phyloP scores from a whole-genome alignment of 2,329 filamentous ascomycete genomes.

The Septoria linicola region DNA sequence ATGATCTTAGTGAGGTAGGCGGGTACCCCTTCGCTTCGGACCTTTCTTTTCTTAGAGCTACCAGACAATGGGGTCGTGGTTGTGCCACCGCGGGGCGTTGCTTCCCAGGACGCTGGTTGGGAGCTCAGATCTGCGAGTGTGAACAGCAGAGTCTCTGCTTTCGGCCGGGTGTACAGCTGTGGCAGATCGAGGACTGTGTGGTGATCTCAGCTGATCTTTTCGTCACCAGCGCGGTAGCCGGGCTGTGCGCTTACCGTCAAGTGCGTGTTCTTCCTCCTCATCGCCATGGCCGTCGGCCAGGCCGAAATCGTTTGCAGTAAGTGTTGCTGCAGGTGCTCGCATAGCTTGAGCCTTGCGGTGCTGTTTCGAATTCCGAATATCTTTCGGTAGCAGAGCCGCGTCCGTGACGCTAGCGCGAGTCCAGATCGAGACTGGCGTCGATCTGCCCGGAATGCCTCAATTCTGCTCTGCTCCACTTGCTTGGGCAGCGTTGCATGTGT shows the following conservation, averaged over 20 bases:
- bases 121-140: conserved; percentile 67
- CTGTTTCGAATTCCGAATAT: conserved; percentile 2
- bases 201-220: conserved; percentile 10
- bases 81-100: conserved; percentile 34
- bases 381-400: conserved; percentile 11
- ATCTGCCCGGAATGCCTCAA: conserved; percentile 5
- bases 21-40: conserved; percentile 53
- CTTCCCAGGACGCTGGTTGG: conserved; percentile 67
- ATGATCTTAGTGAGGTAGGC: conserved; percentile 70
- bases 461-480: neutral
- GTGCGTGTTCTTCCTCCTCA: conserved; percentile 31
- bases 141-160: conserved; percentile 61
- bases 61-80: conserved; percentile 28
- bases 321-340: conserved; percentile 4
- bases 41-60: conserved; percentile 41
- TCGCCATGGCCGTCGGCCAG: conserved; percentile 1
- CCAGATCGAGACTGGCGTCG: conserved; percentile 2
- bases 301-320: conserved; percentile 19
- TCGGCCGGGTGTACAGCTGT: conserved; percentile 76
- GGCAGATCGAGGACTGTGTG: conserved; percentile 68
- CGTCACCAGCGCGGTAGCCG: neutral
- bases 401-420: neutral
- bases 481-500: conserved; percentile 14
- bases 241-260: conserved; percentile 32
- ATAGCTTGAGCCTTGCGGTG: conserved; percentile 7